These are phyloP conservation scores for Colletotrichum agaves DNA, from an alignment of 2,329 filamentous ascomycete genomes.

Conservation along the genomic window DNA sequence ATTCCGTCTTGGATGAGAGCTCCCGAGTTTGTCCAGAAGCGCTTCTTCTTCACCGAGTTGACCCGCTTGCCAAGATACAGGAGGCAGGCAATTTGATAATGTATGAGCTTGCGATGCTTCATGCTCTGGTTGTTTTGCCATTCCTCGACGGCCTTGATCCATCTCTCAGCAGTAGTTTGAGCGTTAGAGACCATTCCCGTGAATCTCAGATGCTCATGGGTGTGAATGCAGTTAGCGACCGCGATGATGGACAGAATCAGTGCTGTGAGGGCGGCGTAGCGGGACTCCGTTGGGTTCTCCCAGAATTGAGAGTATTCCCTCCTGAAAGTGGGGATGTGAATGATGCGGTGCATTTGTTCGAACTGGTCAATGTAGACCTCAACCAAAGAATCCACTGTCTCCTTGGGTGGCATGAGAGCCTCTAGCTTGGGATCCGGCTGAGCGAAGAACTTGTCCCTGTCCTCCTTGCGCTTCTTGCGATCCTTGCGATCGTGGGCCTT, in stretches of 20 bases:
- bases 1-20: slow-evolving; percentile 68
- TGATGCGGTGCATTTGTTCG: slow-evolving; percentile 65
- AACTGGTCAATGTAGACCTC: slow-evolving; percentile 65
- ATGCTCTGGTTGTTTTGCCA: slow-evolving; percentile 68
- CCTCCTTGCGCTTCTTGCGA: slow-evolving; percentile 62
- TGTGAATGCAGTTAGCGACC: slow-evolving; percentile 67
- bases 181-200: slow-evolving; percentile 68
- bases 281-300: slow-evolving; percentile 54
- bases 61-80: slow-evolving; percentile 70
- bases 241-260: slow-evolving; percentile 69
- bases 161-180: slow-evolving; percentile 65
- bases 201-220: slow-evolving; percentile 63
- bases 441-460: slow-evolving; percentile 61
- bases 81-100: slow-evolving; percentile 70
- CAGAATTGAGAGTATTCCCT: slow-evolving; percentile 67
- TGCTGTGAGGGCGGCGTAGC: slow-evolving; percentile 65
- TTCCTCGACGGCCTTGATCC: slow-evolving; percentile 65
- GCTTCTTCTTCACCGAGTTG: slow-evolving; percentile 73
- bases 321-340: slow-evolving; percentile 69
- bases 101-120: slow-evolving; percentile 69
- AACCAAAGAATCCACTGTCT: slow-evolving; percentile 61
- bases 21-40: slow-evolving; percentile 69
- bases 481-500: slow-evolving; percentile 67
- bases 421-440: slow-evolving; percentile 62
- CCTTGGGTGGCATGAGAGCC: slow-evolving; percentile 58